Evolutionary conservation across 345 rosid genomes (phyloP).

Genomic region (Eucalyptus erythrocorys): DNA sequence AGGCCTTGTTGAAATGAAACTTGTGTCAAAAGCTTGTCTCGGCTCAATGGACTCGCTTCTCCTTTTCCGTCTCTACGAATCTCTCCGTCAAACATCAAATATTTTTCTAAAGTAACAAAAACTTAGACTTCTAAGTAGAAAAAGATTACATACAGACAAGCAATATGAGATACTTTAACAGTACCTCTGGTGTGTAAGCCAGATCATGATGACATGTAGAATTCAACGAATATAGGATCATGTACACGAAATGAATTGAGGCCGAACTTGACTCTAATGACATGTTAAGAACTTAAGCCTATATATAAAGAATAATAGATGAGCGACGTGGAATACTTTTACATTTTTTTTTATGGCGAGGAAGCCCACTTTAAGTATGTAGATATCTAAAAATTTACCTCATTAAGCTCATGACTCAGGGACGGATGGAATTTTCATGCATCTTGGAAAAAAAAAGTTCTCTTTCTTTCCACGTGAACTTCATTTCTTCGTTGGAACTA

Average conservation of each 20-base stretch:
- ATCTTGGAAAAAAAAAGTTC: not conserved
- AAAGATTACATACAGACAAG: not conserved
- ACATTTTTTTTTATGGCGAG: not conserved
- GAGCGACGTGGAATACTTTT: not conserved
- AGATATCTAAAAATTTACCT: not conserved
- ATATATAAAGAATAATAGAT: not conserved
- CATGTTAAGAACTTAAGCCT: not conserved
- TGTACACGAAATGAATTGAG: not conserved
- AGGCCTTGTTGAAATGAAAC: not conserved
- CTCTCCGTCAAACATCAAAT: not conserved
- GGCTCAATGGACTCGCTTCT: not conserved
- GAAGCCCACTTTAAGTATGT: not conserved
- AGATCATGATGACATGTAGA: not conserved
- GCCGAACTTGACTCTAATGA: not conserved
- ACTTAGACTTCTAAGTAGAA: not conserved
- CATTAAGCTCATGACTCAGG: not conserved
- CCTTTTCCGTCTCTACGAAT: not conserved
- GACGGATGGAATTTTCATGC: not conserved
- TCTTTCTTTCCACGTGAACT: not conserved
- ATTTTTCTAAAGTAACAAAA: not conserved
- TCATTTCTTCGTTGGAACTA: not conserved
- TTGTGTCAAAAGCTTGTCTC: not conserved
- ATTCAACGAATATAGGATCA: not conserved
- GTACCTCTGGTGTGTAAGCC: not conserved
- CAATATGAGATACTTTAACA: not conserved